phyloP scores from a whole-genome alignment of 192 early-diverging fungal genomes.

The Thamnidium elegans region DNA sequence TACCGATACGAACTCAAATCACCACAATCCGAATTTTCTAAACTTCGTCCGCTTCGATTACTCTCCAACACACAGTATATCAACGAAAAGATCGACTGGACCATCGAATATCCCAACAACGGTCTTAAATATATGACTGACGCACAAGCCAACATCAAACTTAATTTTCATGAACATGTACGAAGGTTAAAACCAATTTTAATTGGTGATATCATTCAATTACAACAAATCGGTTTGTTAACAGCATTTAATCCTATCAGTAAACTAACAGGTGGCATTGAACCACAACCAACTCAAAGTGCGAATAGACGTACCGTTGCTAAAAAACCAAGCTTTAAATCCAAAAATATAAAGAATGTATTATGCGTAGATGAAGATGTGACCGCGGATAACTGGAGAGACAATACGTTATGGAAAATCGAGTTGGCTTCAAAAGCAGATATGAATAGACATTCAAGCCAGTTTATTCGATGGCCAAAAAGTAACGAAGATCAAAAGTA shows the following conservation, averaged over 20 bases:
- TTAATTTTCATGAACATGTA: slow-evolving; percentile 21
- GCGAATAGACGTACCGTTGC: not conserved
- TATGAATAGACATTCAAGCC: not conserved
- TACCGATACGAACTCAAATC: no score
- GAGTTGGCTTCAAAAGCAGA: not conserved
- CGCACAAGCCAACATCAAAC: slow-evolving; percentile 1
- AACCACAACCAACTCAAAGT: not conserved
- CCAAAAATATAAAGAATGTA: not conserved
- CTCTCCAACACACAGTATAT: no score
- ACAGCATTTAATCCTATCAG: not conserved
- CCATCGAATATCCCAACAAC: slow-evolving; percentile 13
- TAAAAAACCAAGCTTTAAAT: not conserved
- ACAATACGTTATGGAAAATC: not conserved
- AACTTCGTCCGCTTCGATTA: no score
- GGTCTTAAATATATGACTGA: slow-evolving; percentile 5
- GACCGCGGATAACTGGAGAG: not conserved
- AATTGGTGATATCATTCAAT: slow-evolving; percentile 18
- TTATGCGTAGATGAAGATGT: slow-evolving; percentile 3
- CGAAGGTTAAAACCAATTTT: slow-evolving; percentile 14
- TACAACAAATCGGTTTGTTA: slow-evolving; percentile 10
- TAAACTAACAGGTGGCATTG: slow-evolving; percentile 1
- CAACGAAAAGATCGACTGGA: slow-evolving; percentile 5
- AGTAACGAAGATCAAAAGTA: no score
- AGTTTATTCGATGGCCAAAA: not conserved
- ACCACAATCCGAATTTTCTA: no score